phyloP scores from a whole-genome alignment of 106 monocot species.

The Hemerocallis citrina region DNA sequence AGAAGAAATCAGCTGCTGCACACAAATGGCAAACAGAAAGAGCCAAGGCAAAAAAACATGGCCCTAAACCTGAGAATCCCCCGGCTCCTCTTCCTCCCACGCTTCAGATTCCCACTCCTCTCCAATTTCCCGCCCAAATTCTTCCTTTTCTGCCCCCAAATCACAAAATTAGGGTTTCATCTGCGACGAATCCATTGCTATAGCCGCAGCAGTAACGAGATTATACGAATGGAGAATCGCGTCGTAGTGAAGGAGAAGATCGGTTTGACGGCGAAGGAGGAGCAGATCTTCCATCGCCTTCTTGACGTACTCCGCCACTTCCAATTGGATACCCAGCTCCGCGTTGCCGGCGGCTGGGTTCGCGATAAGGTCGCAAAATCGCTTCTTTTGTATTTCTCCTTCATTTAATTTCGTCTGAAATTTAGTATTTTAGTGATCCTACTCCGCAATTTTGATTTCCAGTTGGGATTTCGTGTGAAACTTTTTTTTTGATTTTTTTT shows the following conservation, averaged over 20 bases:
- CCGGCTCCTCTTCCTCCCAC: too few species aligned
- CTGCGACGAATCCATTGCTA: background rate
- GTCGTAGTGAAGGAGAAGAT: slow-evolving; percentile 37
- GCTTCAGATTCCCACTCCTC: background rate
- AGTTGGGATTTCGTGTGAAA: too few species aligned
- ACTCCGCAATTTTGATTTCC: too few species aligned
- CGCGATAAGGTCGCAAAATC: slow-evolving; percentile 76
- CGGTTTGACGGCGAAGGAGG: slow-evolving; percentile 66
- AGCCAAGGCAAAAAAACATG: too few species aligned
- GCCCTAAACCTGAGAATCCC: too few species aligned
- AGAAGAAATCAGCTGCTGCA: too few species aligned
- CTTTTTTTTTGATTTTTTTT: too few species aligned
- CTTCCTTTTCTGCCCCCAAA: background rate
- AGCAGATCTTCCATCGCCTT: slow-evolving; percentile 64
- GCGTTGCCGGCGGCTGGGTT: slow-evolving; percentile 97
- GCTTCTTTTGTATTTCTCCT: too few species aligned
- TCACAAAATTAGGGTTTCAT: slow-evolving; percentile 25
- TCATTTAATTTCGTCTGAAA: too few species aligned
- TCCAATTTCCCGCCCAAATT: background rate
- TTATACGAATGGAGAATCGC: slow-evolving; percentile 2
- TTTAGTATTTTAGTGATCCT: too few species aligned
- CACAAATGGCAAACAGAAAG: too few species aligned
- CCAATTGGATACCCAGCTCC: slow-evolving; percentile 59
- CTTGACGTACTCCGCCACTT: slow-evolving; percentile 67
- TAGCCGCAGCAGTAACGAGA: background rate